A percentile compares a stretch with the other conserved stretches of the same genome.
phyloP scores from a whole-genome alignment of 768 basidiomycete genomes.

The Tulasnella sp. region DNA sequence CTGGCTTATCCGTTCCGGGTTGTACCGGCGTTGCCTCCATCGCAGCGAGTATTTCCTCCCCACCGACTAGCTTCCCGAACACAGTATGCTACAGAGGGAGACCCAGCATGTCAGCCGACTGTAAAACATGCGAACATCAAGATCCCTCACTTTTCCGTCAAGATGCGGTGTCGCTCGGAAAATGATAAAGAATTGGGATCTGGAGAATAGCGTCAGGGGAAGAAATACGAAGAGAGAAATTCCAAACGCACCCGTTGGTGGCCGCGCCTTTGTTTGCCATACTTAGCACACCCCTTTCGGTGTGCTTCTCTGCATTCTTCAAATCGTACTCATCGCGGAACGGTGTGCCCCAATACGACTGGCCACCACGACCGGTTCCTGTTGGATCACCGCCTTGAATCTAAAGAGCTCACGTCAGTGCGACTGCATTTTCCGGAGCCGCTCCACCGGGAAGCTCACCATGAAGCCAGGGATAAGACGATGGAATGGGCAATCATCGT shows the following conservation, averaged over 20 bases:
- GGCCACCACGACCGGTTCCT: conserved; percentile 87
- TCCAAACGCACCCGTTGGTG: conserved; percentile 57
- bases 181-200: conserved; percentile 90
- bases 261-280: conserved; percentile 95
- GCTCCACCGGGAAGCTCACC: conserved; percentile 36
- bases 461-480: conserved; percentile 91
- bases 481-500: conserved; percentile 83
- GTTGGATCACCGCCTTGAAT: conserved; percentile 98
- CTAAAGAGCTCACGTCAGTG: conserved; percentile 29
- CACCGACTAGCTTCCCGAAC: conserved; percentile 94
- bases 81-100: conserved; percentile 52
- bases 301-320: conserved; percentile 81
- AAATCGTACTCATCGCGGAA: conserved; percentile 91
- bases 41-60: conserved; percentile 77
- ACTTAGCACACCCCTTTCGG: conserved; percentile 69
- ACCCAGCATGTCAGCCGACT: background rate
- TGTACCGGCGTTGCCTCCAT: conserved; percentile 74
- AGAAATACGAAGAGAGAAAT: conserved; percentile 17
- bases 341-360: conserved; percentile 88
- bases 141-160: conserved; percentile 47
- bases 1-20: conserved; percentile 76
- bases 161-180: conserved; percentile 76
- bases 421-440: background rate
- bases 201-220: conserved; percentile 22
- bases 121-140: no score